Conservation (phyloP, 2,329 filamentous ascomycete species). For the Colletotrichum tamarilloi region DNA sequence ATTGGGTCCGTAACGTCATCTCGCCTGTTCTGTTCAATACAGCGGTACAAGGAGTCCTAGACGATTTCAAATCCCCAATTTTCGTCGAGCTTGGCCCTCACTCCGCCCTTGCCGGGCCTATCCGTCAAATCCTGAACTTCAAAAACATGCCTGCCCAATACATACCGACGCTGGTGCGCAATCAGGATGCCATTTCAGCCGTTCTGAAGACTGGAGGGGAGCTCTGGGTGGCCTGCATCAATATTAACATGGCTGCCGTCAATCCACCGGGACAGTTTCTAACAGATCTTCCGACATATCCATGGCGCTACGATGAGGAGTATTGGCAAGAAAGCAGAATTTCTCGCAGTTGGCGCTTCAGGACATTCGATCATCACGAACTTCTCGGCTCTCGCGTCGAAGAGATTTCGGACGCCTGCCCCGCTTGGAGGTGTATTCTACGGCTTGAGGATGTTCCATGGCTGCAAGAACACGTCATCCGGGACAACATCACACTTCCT, state of each 20-base stretch:
- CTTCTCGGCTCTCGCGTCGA: slow-evolving; percentile 23
- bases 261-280: slow-evolving; percentile 10
- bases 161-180: slow-evolving; percentile 11
- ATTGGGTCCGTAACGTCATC: slow-evolving; percentile 58
- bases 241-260: slow-evolving; percentile 18
- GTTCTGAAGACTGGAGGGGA: slow-evolving; percentile 31
- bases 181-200: slow-evolving; percentile 3
- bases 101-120: slow-evolving; percentile 59
- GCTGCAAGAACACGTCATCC: slow-evolving; percentile 18
- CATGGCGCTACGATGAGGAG: slow-evolving; percentile 23
- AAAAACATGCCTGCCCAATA: neutral
- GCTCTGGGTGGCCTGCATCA: slow-evolving; percentile 14
- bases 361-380: slow-evolving; percentile 22
- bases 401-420: slow-evolving; percentile 20
- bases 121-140: slow-evolving; percentile 61
- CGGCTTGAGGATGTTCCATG: slow-evolving; percentile 23
- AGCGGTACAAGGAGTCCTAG: slow-evolving; percentile 37
- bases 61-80: slow-evolving; percentile 38
- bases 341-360: slow-evolving; percentile 18
- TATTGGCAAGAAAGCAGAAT: slow-evolving; percentile 23
- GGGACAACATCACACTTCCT: slow-evolving; percentile 10
- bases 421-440: slow-evolving; percentile 25
- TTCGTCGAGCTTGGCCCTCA: slow-evolving; percentile 62
- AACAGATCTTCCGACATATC: slow-evolving; percentile 20
- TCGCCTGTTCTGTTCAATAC: slow-evolving; percentile 56